Conservation (phyloP, 2,329 filamentous ascomycete genomes). For the Paradendryphiella salina region DNA sequence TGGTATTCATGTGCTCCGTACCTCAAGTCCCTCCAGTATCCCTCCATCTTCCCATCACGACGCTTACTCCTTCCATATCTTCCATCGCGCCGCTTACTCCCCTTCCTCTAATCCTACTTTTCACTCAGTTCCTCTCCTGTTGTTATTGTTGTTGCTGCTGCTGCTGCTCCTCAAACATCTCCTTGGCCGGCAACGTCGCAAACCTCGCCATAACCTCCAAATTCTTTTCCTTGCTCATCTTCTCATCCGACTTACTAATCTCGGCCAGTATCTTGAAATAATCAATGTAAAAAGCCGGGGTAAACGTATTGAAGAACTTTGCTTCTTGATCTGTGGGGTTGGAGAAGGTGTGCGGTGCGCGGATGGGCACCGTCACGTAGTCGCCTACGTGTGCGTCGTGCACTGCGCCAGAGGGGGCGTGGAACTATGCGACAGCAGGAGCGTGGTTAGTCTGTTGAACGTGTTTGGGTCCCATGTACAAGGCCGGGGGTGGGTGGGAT, state of each 20-base stretch:
- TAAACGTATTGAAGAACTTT: constrained; percentile 61
- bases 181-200: constrained; percentile 54
- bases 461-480: too few species aligned
- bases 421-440: constrained; percentile 45
- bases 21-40: too few species aligned
- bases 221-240: constrained; percentile 55
- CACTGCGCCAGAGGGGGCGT: constrained; percentile 50
- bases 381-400: constrained; percentile 58
- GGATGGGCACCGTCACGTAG: constrained; percentile 59
- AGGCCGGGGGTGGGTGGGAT: too few species aligned
- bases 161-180: constrained; percentile 39
- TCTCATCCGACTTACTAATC: constrained; percentile 51
- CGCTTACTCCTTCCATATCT: too few species aligned
- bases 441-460: too few species aligned
- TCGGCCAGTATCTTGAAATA: constrained; percentile 59
- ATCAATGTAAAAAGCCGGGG: constrained; percentile 61
- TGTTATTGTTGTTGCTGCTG: constrained; percentile 7
- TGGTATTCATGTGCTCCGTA: too few species aligned
- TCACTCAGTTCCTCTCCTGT: too few species aligned
- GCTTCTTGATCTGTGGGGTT: constrained; percentile 60
- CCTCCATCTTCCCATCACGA: too few species aligned
- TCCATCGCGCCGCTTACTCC: too few species aligned
- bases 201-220: constrained; percentile 55
- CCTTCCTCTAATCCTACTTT: too few species aligned
- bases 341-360: constrained; percentile 60